phyloP scores from a whole-genome alignment of 768 basidiomycete species.

The Termitomyces sp. region DNA sequence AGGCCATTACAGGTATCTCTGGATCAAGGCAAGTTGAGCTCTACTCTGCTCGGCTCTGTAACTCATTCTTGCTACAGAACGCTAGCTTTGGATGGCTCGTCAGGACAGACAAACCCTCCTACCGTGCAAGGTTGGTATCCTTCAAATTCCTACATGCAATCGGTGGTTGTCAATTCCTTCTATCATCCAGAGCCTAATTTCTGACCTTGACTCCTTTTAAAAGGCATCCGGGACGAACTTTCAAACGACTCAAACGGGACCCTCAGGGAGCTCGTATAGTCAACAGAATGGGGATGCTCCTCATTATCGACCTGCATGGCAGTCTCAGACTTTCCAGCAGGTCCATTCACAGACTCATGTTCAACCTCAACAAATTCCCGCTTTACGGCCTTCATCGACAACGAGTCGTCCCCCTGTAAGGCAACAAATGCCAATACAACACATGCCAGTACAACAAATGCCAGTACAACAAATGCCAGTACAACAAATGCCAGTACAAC shows the following conservation, averaged over 20 bases:
- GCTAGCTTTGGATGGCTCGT: neutral
- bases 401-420: neutral
- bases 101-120: slow-evolving; percentile 1
- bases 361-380: neutral
- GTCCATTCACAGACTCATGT: neutral
- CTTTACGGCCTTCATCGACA: neutral
- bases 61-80: neutral
- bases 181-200: neutral
- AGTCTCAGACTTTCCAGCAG: neutral
- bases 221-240: neutral
- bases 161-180: neutral
- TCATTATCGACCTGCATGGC: neutral
- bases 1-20: slow-evolving; percentile 1
- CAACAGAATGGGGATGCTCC: neutral
- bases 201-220: neutral
- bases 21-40: neutral
- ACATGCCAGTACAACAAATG: no score
- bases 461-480: no score
- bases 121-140: neutral
- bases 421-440: neutral
- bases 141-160: neutral
- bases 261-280: neutral
- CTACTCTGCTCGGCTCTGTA: neutral
- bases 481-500: no score
- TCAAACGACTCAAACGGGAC: neutral